These are phyloP conservation scores for Graphilbum fragrans DNA, from an alignment of 2,329 filamentous ascomycete genomes.

Conservation along the genomic window DNA sequence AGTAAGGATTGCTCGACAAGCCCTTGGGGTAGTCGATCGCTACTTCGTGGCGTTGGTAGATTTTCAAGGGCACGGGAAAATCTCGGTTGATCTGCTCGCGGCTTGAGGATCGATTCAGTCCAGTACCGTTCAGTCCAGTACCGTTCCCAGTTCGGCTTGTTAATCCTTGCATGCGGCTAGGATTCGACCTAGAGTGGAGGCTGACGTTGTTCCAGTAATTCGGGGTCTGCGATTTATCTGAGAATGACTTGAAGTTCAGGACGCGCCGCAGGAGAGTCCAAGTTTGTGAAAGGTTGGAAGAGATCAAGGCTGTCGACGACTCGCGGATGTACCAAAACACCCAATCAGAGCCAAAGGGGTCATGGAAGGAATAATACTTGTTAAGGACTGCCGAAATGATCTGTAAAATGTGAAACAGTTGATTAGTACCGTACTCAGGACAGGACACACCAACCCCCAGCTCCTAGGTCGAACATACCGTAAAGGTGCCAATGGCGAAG, in stretches of 20 bases:
- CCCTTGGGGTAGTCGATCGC: conserved; percentile 1
- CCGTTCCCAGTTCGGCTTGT: neutral
- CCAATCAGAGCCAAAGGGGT: conserved; percentile 26
- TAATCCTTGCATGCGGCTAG: neutral
- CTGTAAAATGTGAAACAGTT: conserved; percentile 12
- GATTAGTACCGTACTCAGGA: neutral
- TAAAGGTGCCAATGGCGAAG: conserved; percentile 33
- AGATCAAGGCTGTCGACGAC: conserved; percentile 31
- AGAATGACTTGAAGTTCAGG: conserved; percentile 23
- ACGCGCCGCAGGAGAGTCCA: conserved; percentile 28
- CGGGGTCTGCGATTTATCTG: conserved; percentile 16
- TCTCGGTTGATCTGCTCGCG: conserved; percentile 23
- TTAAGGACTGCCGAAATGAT: conserved; percentile 38
- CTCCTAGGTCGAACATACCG: conserved; percentile 23
- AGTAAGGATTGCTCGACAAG: neutral
- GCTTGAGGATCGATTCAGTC: conserved; percentile 16
- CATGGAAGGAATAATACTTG: conserved; percentile 28
- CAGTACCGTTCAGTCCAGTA: neutral
- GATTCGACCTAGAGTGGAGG: conserved; percentile 11
- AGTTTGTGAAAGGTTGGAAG: conserved; percentile 28
- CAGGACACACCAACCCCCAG: too few species aligned
- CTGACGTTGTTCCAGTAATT: conserved; percentile 12
- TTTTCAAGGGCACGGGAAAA: conserved; percentile 13
- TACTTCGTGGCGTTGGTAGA: conserved; percentile 11
- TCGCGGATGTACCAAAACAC: conserved; percentile 33